Base-by-base conservation (phyloP, 768 basidiomycete genomes). In the Dentipellis sp. region DNA sequence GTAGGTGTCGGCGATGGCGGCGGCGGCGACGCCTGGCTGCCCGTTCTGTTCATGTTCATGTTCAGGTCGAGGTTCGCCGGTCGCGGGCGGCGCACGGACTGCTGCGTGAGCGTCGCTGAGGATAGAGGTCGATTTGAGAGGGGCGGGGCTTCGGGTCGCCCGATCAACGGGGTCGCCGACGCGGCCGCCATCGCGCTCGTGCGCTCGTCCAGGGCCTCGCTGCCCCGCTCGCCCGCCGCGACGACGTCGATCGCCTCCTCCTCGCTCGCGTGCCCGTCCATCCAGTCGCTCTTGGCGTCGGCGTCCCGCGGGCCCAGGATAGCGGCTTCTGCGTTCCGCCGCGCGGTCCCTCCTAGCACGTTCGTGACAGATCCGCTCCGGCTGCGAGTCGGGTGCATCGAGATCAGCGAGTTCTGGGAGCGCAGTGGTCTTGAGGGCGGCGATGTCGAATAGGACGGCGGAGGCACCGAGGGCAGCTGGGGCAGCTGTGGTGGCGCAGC, bases 241-340 rank as follows among this genome's bases (percentile, higher is more conserved):
- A 91, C 80, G 42, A 88, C 72, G 63, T 90, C 82, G 54, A 93
- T 89, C 12, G 89, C 91, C 67, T 93, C 91, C 54, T 93, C 91
- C 59, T 93, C 91, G 62, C 89, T 91, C 5, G 80, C 67, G n/a
- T 56, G 64, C 45, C 59, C 70, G 66, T 89, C 82, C 55, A 79
- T 74, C 91, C 92, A 90, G 63, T 94, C 80, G 55, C 69, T 78
- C 55, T 80, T 67, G 58, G 72, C 66, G 64, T 76, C 75, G 2
- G 60, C 48, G 51, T 61, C 56, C 11, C 59, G 61, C 16, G 66
- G 63, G 14, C 64, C 63, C 35, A 72, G 67, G 14, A 50, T 52
- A 29, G 57, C 50, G 16, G 61, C 59, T 52, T 68, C 63, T 45
- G 70, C 61, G 45, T 67, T 61, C 39, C 75, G 71, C 56, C 75